Conservation (phyloP, 176 grass and related monocot species). For the Ensete glaucum region DNA sequence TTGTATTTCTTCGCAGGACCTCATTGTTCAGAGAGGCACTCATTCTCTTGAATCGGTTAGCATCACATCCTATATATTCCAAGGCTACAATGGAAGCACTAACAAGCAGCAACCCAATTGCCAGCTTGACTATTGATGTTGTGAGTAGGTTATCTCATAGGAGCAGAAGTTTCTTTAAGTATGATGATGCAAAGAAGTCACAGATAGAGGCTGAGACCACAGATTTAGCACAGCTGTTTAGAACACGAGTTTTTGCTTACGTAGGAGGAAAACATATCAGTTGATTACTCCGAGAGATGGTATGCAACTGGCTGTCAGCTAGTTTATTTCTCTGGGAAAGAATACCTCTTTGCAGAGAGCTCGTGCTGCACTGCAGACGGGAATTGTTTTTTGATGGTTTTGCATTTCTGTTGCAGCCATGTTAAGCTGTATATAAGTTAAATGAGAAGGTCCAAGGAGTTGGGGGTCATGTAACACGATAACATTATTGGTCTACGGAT, state of each 20-base stretch:
- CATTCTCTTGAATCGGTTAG: slow-evolving; percentile 81
- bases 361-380: too few species aligned
- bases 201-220: slow-evolving; percentile 47
- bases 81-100: slow-evolving; percentile 64
- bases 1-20: slow-evolving; percentile 33
- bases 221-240: slow-evolving; percentile 52
- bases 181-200: slow-evolving; percentile 19
- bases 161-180: slow-evolving; percentile 7
- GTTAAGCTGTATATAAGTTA: neutral
- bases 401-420: neutral
- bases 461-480: neutral
- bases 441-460: neutral
- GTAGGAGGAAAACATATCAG: slow-evolving; percentile 40
- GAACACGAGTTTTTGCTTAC: slow-evolving; percentile 45
- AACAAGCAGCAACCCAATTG: slow-evolving; percentile 34
- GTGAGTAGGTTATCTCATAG: slow-evolving; percentile 46
- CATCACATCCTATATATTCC: slow-evolving; percentile 59
- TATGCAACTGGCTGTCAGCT: neutral
- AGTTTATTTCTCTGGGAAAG: neutral
- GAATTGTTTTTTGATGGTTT: neutral
- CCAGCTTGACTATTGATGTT: slow-evolving; percentile 54
- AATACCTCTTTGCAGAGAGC: neutral
- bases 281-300: neutral
- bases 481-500: neutral
- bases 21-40: slow-evolving; percentile 65